Conservation (phyloP, 1,139 yeast genomes). For the Yamadazyma kanchanaburiensis region DNA sequence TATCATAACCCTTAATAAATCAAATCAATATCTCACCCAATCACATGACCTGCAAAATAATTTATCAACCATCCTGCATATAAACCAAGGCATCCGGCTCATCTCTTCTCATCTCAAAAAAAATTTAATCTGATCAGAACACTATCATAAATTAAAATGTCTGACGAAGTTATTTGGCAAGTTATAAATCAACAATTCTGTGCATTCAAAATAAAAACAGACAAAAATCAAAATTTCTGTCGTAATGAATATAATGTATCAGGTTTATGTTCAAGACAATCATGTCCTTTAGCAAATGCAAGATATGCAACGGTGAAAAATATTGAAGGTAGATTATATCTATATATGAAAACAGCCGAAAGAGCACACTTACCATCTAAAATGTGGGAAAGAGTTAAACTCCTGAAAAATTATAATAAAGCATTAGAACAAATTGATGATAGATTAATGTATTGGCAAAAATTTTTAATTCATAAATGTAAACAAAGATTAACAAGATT, state of each 20-base stretch:
- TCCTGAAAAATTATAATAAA: constrained; percentile 81
- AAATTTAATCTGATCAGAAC: no score
- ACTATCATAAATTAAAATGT: constrained; percentile 29
- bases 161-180: constrained; percentile 80
- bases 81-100: constrained; percentile 1
- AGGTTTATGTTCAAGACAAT: constrained; percentile 87
- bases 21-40: constrained; percentile 1
- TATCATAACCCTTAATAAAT: no score
- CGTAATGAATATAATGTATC: constrained; percentile 86
- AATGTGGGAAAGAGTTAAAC: constrained; percentile 89
- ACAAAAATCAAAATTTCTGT: constrained; percentile 78
- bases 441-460: constrained; percentile 89
- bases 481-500: constrained; percentile 92
- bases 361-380: constrained; percentile 93
- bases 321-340: constrained; percentile 80
- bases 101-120: constrained; percentile 6
- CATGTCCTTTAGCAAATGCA: constrained; percentile 95
- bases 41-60: constrained; percentile 2
- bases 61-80: constrained; percentile 6
- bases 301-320: constrained; percentile 92
- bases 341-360: constrained; percentile 96
- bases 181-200: constrained; percentile 87
- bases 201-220: constrained; percentile 79
- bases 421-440: constrained; percentile 88
- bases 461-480: constrained; percentile 85